Conservation (phyloP, 768 basidiomycete genomes). For the Suillus hirtellus region DNA sequence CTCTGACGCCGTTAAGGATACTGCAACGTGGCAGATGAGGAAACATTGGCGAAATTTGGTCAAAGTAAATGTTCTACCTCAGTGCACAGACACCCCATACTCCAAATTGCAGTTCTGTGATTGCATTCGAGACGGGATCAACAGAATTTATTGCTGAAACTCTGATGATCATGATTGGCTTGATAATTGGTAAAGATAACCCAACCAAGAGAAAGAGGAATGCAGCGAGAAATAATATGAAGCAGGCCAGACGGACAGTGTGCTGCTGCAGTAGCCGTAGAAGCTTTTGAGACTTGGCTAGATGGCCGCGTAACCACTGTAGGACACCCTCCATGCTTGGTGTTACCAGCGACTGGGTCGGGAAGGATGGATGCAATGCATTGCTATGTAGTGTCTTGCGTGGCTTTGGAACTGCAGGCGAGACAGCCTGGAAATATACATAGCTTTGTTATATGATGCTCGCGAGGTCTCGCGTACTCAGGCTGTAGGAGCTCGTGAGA, state of each 20-base stretch:
- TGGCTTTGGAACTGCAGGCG: not conserved
- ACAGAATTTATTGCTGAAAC: conserved; percentile 35
- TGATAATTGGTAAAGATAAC: conserved; percentile 74
- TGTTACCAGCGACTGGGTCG: not conserved
- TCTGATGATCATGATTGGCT: conserved; percentile 60
- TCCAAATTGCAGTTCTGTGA: conserved; percentile 68
- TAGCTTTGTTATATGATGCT: not conserved
- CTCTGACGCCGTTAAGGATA: not conserved
- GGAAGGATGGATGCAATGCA: not conserved
- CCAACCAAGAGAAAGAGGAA: conserved; percentile 79
- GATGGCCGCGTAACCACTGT: not conserved
- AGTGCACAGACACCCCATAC: conserved; percentile 81
- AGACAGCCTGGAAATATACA: not conserved
- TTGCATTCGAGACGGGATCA: conserved; percentile 48
- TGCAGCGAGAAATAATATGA: conserved; percentile 52
- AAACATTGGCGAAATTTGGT: conserved; percentile 5
- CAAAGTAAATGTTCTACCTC: conserved; percentile 34
- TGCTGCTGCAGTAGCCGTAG: conserved; percentile 46
- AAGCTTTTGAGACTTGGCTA: conserved; percentile 9
- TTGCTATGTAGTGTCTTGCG: not conserved
- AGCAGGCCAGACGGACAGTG: conserved; percentile 46
- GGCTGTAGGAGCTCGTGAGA: not conserved
- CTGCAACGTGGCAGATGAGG: conserved; percentile 12
- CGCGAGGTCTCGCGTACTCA: not conserved
- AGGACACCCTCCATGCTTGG: not conserved